A percentile compares a stretch with the other conserved stretches of the same genome.
Evolutionary conservation across 2,329 filamentous ascomycete genomes (phyloP).

Genomic region (Botryotinia narcissicola): DNA sequence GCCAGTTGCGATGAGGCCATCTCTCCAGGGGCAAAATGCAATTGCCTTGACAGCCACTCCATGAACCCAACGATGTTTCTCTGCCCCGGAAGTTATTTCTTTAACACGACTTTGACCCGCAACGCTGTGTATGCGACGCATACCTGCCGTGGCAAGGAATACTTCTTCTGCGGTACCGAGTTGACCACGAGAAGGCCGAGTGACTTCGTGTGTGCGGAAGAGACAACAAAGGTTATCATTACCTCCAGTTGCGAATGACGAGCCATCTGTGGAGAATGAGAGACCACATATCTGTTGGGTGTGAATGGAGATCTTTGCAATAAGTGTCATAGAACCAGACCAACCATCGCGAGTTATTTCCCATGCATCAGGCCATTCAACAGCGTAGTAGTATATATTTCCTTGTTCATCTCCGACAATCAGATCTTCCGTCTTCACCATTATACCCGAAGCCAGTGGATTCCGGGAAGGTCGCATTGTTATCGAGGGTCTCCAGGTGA

Average conservation of each 20-base stretch:
- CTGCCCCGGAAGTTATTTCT: conserved; percentile 52
- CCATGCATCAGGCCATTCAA: conserved; percentile 75
- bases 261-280: conserved; percentile 78
- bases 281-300: conserved; percentile 89
- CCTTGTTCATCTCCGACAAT: conserved; percentile 83
- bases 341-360: conserved; percentile 65
- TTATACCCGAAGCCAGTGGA: conserved; percentile 43
- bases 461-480: conserved; percentile 53
- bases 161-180: conserved; percentile 26
- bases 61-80: conserved; percentile 74
- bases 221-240: conserved; percentile 90
- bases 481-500: conserved; percentile 73
- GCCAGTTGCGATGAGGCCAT: conserved; percentile 81
- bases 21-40: conserved; percentile 93
- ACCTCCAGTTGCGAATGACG: conserved; percentile 78
- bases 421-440: conserved; percentile 74
- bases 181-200: conserved; percentile 24
- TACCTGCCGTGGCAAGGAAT: conserved; percentile 30
- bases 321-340: conserved; percentile 73
- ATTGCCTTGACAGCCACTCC: conserved; percentile 93
- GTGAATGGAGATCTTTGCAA: conserved; percentile 76
- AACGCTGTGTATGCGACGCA: conserved; percentile 36
- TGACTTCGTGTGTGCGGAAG: conserved; percentile 54
- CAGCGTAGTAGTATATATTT: conserved; percentile 79
- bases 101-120: conserved; percentile 42